Percentiles rank a stretch among this genome's conserved stretches.
Evolutionary conservation across 1,139 yeast species (phyloP).

Genomic region (Suhomyces bokatorum): DNA sequence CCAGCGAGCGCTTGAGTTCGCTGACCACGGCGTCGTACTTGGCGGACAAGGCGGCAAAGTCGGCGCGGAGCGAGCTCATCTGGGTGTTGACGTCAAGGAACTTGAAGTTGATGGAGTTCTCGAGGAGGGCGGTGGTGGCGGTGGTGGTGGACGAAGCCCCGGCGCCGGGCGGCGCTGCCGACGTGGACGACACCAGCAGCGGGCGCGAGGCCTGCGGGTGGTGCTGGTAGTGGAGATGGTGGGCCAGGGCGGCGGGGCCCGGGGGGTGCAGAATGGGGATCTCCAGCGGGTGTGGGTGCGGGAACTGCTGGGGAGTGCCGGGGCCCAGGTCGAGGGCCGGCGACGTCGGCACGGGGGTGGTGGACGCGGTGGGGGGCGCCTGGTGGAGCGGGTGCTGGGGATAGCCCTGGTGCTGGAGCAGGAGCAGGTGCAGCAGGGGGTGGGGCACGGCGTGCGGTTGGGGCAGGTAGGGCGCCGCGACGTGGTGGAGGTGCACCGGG

Average conservation of each 20-base stretch:
- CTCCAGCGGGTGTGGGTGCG: constrained; percentile 8
- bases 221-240: constrained; percentile 1
- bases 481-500: constrained; percentile 14
- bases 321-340: constrained; percentile 3
- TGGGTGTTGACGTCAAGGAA: constrained; percentile 44
- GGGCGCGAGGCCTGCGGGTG: not conserved
- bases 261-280: constrained; percentile 3
- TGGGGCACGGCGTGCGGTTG: not conserved
- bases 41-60: constrained; percentile 38
- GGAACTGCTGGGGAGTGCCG: constrained; percentile 4
- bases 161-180: not conserved
- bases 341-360: constrained; percentile 8
- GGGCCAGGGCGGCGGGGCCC: constrained; percentile 3
- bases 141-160: constrained; percentile 12
- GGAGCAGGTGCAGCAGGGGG: not conserved
- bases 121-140: constrained; percentile 17
- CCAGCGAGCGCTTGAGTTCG: constrained; percentile 48
- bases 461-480: constrained; percentile 16
- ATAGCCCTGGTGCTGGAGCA: not conserved
- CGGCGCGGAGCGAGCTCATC: constrained; percentile 36
- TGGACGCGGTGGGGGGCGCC: constrained; percentile 1
- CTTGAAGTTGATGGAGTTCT: constrained; percentile 30
- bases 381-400: not conserved
- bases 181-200: constrained; percentile 1
- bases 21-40: constrained; percentile 47